Evolutionary conservation across 2,329 filamentous ascomycete species (phyloP), one percentile per base, ranked within the genome.

Genomic region (Alternaria brassicicola): DNA sequence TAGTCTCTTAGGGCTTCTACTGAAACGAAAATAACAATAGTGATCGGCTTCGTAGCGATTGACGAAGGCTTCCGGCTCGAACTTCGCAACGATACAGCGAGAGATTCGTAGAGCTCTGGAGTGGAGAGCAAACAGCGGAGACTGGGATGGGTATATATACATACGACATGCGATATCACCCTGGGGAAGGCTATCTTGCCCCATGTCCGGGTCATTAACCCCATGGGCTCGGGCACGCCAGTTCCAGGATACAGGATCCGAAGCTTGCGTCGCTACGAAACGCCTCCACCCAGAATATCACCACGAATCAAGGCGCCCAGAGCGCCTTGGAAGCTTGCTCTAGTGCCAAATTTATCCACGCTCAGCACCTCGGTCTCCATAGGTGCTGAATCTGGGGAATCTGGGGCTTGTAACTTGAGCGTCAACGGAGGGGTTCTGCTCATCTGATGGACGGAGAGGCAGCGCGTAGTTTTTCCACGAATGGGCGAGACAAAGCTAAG

Each of bases 271-370:
- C 23, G 36, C 45, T 36, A 48, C 33, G 25, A 39, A 28, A 45
- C 51, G 52, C 56, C 54, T 62, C 59, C 12, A 36, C 48, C 39
- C 60, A 65, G 36, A 50, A 67, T 66, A 65, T 67, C 69, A 61
- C 70, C 71, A 73, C 71, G 67, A 73, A 74, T 74, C 69, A 72
- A 19, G 52, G 39, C 63, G 66, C 60, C 63, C 62, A 63, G 55
- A 43, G 30, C 57, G 58, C 66, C 53, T 47, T 56, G 53, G 63
- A 64, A 65, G 63, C 63, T 66, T 68, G 61, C 57, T 52, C 57
- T 64, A 67, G 49, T 52, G 60, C 55, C 39, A 61, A 59, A 54
- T 45, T 15, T 35, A 52, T 47, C 42, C 39, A 51, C 45, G 42
- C 26, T 30, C 35, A 52, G 58, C 39, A 38, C 42, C 47, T 15